Conservation (phyloP, 768 basidiomycete species). For the Sporobolomyces phaffii region DNA sequence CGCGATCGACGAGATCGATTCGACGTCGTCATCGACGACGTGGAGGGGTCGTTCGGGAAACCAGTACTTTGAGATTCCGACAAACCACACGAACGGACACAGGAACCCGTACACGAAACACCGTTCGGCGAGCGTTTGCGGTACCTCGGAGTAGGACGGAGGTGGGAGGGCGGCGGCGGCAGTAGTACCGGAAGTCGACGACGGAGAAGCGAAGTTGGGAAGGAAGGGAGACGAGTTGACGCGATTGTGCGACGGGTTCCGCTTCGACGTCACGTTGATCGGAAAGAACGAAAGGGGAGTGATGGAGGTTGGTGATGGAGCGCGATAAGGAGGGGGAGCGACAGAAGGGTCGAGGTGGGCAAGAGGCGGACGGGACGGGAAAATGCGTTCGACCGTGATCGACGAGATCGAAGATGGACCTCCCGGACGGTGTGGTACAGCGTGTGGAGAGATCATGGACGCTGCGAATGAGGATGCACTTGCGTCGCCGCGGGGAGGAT, state of each 20-base stretch:
- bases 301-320: neutral
- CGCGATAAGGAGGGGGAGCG: neutral
- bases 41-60: neutral
- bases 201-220: no score
- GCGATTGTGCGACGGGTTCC: no score
- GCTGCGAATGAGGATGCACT: no score
- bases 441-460: no score
- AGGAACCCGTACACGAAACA: slow-evolving; percentile 29
- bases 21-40: no score
- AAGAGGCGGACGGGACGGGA: no score
- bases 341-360: neutral
- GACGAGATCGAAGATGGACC: no score
- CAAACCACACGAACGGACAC: slow-evolving; percentile 6
- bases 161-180: neutral
- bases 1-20: neutral
- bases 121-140: slow-evolving; percentile 16
- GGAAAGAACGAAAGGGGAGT: neutral
- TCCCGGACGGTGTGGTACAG: no score
- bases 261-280: no score
- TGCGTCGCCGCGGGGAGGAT: no score
- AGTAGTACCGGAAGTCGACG: neutral
- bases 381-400: no score
- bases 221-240: no score
- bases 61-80: slow-evolving; percentile 5
- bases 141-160: slow-evolving; percentile 3